Evolutionary conservation across 148 eudicot species (phyloP).

Genomic region (Linanthus parryae): DNA sequence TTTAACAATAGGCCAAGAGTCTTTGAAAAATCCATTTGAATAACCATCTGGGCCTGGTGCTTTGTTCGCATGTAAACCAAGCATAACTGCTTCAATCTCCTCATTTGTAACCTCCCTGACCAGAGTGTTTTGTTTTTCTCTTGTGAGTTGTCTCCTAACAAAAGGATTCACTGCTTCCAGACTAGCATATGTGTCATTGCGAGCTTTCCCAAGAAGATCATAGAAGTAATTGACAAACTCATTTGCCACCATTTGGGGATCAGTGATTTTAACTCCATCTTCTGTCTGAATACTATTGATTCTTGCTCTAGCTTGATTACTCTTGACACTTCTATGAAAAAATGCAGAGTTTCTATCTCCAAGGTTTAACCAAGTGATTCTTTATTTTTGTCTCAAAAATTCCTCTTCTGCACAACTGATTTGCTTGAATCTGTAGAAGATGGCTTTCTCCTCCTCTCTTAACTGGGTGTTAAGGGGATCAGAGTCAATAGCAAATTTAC

Average conservation of each 20-base stretch:
- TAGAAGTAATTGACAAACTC: background rate
- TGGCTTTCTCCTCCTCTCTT: background rate
- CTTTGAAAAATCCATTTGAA: no score
- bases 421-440: no score
- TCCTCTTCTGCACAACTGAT: background rate
- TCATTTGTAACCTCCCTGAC: background rate
- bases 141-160: background rate
- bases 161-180: background rate
- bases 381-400: background rate
- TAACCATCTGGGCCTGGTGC: background rate
- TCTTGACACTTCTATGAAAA: background rate
- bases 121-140: background rate
- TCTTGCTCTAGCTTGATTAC: background rate
- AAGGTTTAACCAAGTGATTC: background rate
- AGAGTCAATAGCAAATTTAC: background rate
- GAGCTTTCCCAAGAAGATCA: background rate
- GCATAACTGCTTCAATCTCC: background rate
- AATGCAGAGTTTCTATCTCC: background rate
- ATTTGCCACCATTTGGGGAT: background rate
- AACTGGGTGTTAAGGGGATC: background rate
- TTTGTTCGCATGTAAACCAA: background rate
- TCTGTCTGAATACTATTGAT: background rate
- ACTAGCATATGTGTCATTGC: background rate
- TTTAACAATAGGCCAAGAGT: background rate
- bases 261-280: background rate